These are phyloP conservation scores for Grosmannia penicillata DNA, from an alignment of 2,329 filamentous ascomycete genomes.

Conservation along the genomic window DNA sequence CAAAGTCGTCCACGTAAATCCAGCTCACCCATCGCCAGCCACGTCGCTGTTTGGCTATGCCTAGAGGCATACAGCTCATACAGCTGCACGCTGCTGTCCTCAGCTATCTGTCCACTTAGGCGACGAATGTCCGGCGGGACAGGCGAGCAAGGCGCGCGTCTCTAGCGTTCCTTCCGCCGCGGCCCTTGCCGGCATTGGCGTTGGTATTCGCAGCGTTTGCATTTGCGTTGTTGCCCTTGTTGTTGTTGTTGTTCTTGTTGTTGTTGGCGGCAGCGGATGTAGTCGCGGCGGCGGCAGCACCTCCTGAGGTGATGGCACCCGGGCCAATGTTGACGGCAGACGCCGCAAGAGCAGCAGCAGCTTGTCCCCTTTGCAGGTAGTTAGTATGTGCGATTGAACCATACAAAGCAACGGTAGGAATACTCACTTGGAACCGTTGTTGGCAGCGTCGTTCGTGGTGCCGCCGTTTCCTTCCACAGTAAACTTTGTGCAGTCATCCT, in stretches of 20 bases:
- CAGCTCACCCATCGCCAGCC: too few species aligned
- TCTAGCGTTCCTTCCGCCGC: slow-evolving; percentile 4
- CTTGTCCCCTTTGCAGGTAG: slow-evolving; percentile 7
- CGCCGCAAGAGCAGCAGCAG: slow-evolving; percentile 11
- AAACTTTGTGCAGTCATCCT: slow-evolving; percentile 30
- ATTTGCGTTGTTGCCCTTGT: slow-evolving; percentile 8
- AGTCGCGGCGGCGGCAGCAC: slow-evolving; percentile 7
- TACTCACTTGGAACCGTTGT: slow-evolving; percentile 13
- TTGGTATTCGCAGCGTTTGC: neutral
- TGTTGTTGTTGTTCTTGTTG: slow-evolving; percentile 7
- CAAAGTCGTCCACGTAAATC: too few species aligned
- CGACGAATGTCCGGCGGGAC: slow-evolving; percentile 10
- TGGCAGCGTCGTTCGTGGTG: slow-evolving; percentile 14
- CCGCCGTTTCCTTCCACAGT: slow-evolving; percentile 18
- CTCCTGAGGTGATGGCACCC: slow-evolving; percentile 10
- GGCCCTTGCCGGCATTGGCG: slow-evolving; percentile 5
- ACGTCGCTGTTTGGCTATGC: too few species aligned
- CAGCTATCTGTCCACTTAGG: slow-evolving; percentile 4
- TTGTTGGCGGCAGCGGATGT: slow-evolving; percentile 5
- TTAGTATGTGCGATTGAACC: neutral
- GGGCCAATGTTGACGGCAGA: slow-evolving; percentile 14
- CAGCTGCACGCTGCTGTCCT: neutral
- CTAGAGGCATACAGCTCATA: too few species aligned
- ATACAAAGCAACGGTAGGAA: neutral
- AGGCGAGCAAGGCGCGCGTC: slow-evolving; percentile 10